Conservation (phyloP, 768 basidiomycete genomes). For the Boletus rubroflammeus region DNA sequence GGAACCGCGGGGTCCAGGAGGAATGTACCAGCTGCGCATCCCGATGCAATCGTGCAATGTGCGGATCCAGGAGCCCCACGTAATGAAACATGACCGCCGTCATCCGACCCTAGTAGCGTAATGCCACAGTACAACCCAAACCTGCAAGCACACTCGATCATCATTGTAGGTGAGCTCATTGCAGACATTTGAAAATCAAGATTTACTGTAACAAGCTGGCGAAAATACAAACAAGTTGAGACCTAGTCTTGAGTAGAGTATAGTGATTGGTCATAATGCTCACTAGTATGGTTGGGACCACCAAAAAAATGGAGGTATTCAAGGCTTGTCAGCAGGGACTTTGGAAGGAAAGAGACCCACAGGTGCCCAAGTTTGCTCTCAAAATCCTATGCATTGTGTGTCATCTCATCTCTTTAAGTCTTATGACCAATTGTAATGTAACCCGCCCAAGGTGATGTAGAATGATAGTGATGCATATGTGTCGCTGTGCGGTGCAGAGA, state of each 20-base stretch:
- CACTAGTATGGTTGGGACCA: not conserved
- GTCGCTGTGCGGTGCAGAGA: too few relatives aligned
- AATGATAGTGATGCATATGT: not conserved
- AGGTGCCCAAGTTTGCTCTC: not conserved
- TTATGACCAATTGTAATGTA: not conserved
- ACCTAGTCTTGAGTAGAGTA: not conserved
- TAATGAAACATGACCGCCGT: not conserved
- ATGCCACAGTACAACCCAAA: not conserved
- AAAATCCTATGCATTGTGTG: not conserved
- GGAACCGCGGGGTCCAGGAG: slow-evolving; percentile 16
- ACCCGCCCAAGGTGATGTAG: not conserved
- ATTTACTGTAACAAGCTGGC: not conserved
- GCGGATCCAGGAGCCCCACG: not conserved
- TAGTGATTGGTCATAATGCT: not conserved
- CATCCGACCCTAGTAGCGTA: not conserved
- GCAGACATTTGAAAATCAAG: not conserved
- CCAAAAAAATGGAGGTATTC: too few relatives aligned
- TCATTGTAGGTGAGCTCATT: not conserved
- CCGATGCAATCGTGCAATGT: slow-evolving; percentile 26
- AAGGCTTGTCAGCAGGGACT: not conserved
- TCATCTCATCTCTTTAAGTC: not conserved
- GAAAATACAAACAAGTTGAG: not conserved
- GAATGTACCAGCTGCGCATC: not conserved
- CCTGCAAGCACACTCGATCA: not conserved
- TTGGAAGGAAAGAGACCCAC: not conserved